A percentile compares a stretch with the other conserved stretches of the same genome.
Conservation (phyloP, 805 yeast species). For the Barnettozyma populi region DNA sequence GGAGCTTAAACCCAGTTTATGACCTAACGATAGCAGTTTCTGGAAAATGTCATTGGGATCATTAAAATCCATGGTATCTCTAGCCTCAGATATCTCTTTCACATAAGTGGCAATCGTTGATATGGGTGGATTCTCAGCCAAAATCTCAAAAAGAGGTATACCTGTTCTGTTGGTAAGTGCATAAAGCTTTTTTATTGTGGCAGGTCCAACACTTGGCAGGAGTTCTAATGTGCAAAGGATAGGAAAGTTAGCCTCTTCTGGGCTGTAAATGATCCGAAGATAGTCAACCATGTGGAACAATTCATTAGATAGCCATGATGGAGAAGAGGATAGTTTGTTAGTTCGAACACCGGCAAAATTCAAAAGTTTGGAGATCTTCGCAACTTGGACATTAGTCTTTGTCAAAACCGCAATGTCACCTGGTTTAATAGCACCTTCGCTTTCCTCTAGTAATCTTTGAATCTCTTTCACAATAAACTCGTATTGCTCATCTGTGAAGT, state of each 20-base stretch:
- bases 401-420: constrained; percentile 50
- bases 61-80: constrained; percentile 14
- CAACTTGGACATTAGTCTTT: constrained; percentile 46
- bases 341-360: constrained; percentile 37
- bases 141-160: constrained; percentile 10
- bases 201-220: constrained; percentile 21
- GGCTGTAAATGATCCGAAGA: constrained; percentile 35
- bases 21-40: constrained; percentile 10
- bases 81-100: constrained; percentile 15
- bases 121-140: constrained; percentile 10
- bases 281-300: constrained; percentile 42
- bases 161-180: constrained; percentile 4
- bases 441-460: constrained; percentile 32
- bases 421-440: constrained; percentile 37
- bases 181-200: constrained; percentile 19
- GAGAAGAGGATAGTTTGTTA: constrained; percentile 39
- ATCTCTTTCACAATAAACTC: constrained; percentile 43
- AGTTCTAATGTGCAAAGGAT: constrained; percentile 23
- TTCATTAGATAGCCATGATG: constrained; percentile 45
- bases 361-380: constrained; percentile 33
- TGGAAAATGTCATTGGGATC: constrained; percentile 12
- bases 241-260: constrained; percentile 25
- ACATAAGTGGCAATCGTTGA: constrained; percentile 27
- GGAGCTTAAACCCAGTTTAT: constrained; percentile 13
- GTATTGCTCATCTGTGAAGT: constrained; percentile 31